Conservation (phyloP, 176 grass and related monocot species). For the Bothriochloa decipiens region DNA sequence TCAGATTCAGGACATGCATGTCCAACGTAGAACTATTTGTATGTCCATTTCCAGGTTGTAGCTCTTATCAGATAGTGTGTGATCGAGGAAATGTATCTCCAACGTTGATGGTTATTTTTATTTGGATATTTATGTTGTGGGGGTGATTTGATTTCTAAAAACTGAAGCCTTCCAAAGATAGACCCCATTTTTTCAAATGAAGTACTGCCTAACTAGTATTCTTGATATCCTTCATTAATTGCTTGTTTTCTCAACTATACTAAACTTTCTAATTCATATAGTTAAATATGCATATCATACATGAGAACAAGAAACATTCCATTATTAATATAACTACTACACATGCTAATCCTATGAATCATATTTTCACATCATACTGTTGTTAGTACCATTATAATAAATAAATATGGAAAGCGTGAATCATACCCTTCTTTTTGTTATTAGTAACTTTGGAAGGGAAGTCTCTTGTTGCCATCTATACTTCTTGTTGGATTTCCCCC, state of each 20-base stretch:
- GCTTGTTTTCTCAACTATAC: not conserved
- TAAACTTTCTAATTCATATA: not conserved
- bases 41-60: not conserved
- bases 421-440: not conserved
- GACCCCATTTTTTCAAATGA: not conserved
- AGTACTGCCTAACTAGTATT: not conserved
- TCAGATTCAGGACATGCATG: not conserved
- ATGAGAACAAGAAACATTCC: not conserved
- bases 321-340: not conserved
- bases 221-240: conserved; percentile 21
- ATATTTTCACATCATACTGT: not conserved
- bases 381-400: not conserved
- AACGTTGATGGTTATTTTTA: not conserved
- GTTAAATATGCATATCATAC: conserved; percentile 8
- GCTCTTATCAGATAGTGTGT: not conserved
- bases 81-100: not conserved
- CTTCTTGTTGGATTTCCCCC: not conserved
- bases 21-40: not conserved
- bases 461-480: not conserved
- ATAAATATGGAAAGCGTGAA: not conserved
- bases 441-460: conserved; percentile 9
- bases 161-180: conserved; percentile 8
- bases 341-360: not conserved
- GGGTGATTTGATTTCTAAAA: conserved; percentile 25
- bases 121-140: conserved; percentile 24